Percentiles rank a stretch among this genome's conserved stretches.
Conservation (phyloP, 768 basidiomycete species). For the Tricholoma sp. region DNA sequence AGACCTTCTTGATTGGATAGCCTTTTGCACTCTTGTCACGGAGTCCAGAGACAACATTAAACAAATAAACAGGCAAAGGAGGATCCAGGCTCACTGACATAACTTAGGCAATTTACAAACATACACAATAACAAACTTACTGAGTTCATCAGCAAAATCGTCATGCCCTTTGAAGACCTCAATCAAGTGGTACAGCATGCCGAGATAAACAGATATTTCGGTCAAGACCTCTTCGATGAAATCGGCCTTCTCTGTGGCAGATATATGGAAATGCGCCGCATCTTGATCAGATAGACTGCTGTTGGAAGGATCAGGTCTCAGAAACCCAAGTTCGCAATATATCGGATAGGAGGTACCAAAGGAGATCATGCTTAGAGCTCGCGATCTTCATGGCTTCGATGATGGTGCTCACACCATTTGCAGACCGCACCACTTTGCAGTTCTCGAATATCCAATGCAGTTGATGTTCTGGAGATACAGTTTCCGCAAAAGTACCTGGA, state of each 20-base stretch:
- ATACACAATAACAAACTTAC: constrained; percentile 44
- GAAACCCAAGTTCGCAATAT: background rate
- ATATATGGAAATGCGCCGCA: constrained; percentile 64
- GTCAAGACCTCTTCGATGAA: constrained; percentile 87
- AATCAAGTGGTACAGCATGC: constrained; percentile 92
- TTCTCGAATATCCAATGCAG: constrained; percentile 95
- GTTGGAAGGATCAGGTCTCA: constrained; percentile 3
- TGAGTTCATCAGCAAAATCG: constrained; percentile 93
- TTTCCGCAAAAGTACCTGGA: constrained; percentile 85
- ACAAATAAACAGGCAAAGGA: constrained; percentile 87
- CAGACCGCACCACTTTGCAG: constrained; percentile 76
- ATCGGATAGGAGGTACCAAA: constrained; percentile 45
- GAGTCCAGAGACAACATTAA: constrained; percentile 83
- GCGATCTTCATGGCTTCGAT: constrained; percentile 90
- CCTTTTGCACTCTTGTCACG: constrained; percentile 92
- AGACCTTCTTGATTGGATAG: constrained; percentile 95
- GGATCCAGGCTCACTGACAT: constrained; percentile 88
- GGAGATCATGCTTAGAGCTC: constrained; percentile 76
- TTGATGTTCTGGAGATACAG: constrained; percentile 89
- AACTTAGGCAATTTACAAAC: constrained; percentile 3
- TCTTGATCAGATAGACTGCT: constrained; percentile 77
- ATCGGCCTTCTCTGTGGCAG: constrained; percentile 65
- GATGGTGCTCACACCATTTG: constrained; percentile 79
- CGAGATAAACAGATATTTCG: constrained; percentile 89
- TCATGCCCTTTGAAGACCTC: constrained; percentile 93